Base-by-base conservation (phyloP, 768 basidiomycete species). In the Trametes elegans region DNA sequence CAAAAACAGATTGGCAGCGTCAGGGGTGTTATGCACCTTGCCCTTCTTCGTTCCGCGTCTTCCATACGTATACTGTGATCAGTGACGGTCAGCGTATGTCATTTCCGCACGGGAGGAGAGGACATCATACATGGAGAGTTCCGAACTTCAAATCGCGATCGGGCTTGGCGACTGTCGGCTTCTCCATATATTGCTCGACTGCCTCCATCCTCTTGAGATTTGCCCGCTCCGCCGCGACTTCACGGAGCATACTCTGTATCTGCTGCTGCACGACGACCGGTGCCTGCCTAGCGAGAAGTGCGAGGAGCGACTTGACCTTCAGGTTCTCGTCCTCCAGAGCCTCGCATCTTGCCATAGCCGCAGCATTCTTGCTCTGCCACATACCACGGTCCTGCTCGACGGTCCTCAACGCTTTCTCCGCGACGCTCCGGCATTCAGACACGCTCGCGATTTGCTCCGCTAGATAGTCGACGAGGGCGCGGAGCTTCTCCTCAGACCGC, bases 251-350 rank as follows among this genome's bases (percentile, higher is more conserved):
- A 28, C 45, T 29, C 14, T 56, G 59, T 28, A 62, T 47, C 29
- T 66, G 57, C 34, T 64, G 54, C 43, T 59, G 42, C 7, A 63
- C 58, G 7, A 26, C 49, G 11, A 44, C 32, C 16, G 59, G 45
- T 16, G 57, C 56, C 19, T 62, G 59, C 23, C 55, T 52, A 0
- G 61, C 61, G 31, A 66, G 58, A 13, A 60, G 41, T 21, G 54
- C 39, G 36, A 66, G 59, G 16, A 60, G 49, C 16, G 55, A 46
- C 48, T 57, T 62, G 39, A 66, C 60, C 45, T 38, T 55, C 16
- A 46, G 27, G 47, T 66, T 66, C 59, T 64, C 65, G 28, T 34
- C 47, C 46, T 64, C 65, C 16, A 66, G 57, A 8, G 50, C 49
- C 56, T 64, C 62, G 56, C 65, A 64, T 7, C 58, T 46, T 19